These are phyloP conservation scores for Trichomonascaceae sp. DNA, from an alignment of 1,139 yeast genomes.

Conservation along the genomic window DNA sequence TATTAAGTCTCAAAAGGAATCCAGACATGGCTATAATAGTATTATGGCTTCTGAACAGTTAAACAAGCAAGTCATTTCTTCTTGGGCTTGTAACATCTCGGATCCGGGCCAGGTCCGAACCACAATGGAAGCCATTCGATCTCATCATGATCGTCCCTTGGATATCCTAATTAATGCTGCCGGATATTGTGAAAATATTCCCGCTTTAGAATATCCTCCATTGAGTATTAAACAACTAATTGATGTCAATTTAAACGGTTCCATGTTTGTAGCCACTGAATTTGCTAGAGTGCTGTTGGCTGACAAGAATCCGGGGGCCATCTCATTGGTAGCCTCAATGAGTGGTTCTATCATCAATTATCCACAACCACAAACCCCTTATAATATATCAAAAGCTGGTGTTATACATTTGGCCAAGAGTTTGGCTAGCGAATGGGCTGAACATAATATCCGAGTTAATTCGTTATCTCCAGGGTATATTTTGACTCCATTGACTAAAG, in stretches of 20 bases:
- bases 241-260: constrained; percentile 70
- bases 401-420: constrained; percentile 71
- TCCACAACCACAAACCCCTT: constrained; percentile 81
- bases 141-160: constrained; percentile 55
- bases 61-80: constrained; percentile 36
- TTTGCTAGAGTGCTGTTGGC: constrained; percentile 64
- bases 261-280: constrained; percentile 59
- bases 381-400: constrained; percentile 84
- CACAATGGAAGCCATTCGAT: constrained; percentile 43
- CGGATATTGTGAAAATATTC: constrained; percentile 75
- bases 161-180: constrained; percentile 70
- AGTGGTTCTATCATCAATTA: constrained; percentile 77
- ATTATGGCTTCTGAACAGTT: constrained; percentile 11
- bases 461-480: constrained; percentile 80
- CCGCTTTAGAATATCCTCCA: constrained; percentile 74
- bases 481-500: constrained; percentile 56
- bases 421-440: constrained; percentile 82
- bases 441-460: constrained; percentile 69
- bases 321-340: constrained; percentile 78
- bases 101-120: constrained; percentile 56
- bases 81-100: constrained; percentile 75
- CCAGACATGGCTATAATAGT: background rate
- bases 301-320: constrained; percentile 48
- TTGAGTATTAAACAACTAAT: constrained; percentile 60
- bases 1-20: constrained; percentile 12